These are phyloP conservation scores for Blastobotrys americana DNA, from an alignment of 805 yeast species.

Conservation along the genomic window DNA sequence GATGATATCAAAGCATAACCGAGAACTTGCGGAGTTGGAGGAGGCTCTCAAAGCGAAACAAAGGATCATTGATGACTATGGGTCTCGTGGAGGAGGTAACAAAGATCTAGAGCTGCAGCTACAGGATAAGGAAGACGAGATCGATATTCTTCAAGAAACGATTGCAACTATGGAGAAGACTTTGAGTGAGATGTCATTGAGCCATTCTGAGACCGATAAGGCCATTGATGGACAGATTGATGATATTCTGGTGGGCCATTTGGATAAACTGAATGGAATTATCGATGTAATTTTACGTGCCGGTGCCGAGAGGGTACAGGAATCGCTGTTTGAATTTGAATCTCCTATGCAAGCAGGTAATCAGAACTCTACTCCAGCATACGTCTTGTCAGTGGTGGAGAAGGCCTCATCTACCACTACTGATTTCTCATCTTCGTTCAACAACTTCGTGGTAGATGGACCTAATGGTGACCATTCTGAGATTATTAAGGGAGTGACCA, in stretches of 20 bases:
- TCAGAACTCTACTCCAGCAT: constrained; percentile 65
- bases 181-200: constrained; percentile 40
- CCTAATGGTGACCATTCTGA: constrained; percentile 52
- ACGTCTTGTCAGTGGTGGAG: constrained; percentile 60
- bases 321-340: constrained; percentile 56
- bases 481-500: constrained; percentile 55
- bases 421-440: constrained; percentile 73
- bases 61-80: constrained; percentile 26
- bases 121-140: constrained; percentile 65
- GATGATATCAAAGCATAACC: constrained; percentile 54
- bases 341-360: constrained; percentile 82
- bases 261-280: constrained; percentile 45
- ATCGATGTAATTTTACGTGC: constrained; percentile 63
- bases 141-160: constrained; percentile 71
- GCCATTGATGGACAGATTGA: constrained; percentile 56
- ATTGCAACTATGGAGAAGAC: constrained; percentile 55
- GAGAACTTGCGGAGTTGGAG: constrained; percentile 50
- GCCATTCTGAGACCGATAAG: constrained; percentile 41
- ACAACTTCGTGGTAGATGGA: constrained; percentile 64
- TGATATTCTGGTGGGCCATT: constrained; percentile 41
- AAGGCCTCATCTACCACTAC: constrained; percentile 64
- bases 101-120: constrained; percentile 38
- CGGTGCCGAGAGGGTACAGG: constrained; percentile 68
- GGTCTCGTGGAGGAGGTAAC: constrained; percentile 25
- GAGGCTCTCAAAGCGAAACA: constrained; percentile 30